Evolutionary conservation across 305 asterid species (phyloP).

Genomic region (Solanum hybrid): DNA sequence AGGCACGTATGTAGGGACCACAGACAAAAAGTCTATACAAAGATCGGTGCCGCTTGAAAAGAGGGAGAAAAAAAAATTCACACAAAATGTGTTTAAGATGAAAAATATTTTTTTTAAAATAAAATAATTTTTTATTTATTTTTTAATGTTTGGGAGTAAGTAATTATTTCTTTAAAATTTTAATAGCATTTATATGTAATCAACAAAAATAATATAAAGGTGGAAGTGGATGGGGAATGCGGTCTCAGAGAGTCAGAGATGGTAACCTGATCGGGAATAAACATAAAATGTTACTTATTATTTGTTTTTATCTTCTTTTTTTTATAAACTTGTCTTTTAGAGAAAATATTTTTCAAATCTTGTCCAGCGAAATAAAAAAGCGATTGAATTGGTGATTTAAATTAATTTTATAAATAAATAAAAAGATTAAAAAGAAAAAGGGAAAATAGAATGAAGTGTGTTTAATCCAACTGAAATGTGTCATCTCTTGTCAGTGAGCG

Average conservation of each 20-base stretch:
- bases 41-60: constrained; percentile 12
- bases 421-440: neutral
- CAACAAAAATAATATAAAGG: neutral
- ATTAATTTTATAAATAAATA: neutral
- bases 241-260: no score
- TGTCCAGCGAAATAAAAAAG: neutral
- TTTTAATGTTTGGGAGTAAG: neutral
- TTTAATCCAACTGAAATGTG: constrained; percentile 15
- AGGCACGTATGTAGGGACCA: constrained; percentile 1
- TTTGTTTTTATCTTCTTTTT: no score
- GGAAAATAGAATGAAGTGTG: neutral
- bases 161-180: no score
- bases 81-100: no score
- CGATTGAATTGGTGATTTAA: neutral
- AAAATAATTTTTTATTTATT: no score
- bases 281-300: no score
- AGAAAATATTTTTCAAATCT: neutral
- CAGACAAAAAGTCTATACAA: constrained; percentile 16
- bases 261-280: neutral
- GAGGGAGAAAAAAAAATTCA: no score
- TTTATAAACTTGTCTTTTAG: neutral
- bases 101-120: no score
- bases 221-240: no score
- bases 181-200: neutral
- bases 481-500: constrained; percentile 22